Conservation (phyloP, 345 rosid species). For the Nephelium lappaceum region DNA sequence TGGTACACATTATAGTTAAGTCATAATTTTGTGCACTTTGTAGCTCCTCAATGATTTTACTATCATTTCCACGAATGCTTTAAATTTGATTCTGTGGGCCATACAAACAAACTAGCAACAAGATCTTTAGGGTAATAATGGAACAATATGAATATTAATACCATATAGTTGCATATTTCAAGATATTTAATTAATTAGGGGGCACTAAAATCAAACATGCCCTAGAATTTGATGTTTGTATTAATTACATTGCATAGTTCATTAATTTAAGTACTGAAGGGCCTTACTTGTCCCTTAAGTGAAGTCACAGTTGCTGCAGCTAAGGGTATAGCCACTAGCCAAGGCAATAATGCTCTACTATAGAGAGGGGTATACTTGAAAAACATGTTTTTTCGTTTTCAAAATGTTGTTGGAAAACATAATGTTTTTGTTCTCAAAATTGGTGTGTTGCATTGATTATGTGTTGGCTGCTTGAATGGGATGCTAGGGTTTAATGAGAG, state of each 20-base stretch:
- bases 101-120: background rate
- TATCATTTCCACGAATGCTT: background rate
- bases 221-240: background rate
- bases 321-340: background rate
- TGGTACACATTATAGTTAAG: too few relatives aligned
- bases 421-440: background rate
- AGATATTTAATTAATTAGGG: background rate
- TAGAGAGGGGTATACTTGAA: background rate
- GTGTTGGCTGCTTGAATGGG: background rate
- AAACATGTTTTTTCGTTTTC: background rate
- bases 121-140: constrained; percentile 6
- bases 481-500: background rate
- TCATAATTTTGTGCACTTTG: background rate
- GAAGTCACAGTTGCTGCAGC: constrained; percentile 9
- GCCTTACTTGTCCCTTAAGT: constrained; percentile 12
- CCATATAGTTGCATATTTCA: background rate
- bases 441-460: background rate
- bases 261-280: constrained; percentile 13
- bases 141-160: background rate
- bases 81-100: background rate
- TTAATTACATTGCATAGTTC: too few relatives aligned
- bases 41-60: background rate
- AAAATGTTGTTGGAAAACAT: background rate
- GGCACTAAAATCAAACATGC: constrained; percentile 4
- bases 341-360: constrained; percentile 1